Percentiles rank a stretch among this genome's conserved stretches.
phyloP scores from a whole-genome alignment of 192 early-diverging fungal genomes.

The Kappamyces sp. region DNA sequence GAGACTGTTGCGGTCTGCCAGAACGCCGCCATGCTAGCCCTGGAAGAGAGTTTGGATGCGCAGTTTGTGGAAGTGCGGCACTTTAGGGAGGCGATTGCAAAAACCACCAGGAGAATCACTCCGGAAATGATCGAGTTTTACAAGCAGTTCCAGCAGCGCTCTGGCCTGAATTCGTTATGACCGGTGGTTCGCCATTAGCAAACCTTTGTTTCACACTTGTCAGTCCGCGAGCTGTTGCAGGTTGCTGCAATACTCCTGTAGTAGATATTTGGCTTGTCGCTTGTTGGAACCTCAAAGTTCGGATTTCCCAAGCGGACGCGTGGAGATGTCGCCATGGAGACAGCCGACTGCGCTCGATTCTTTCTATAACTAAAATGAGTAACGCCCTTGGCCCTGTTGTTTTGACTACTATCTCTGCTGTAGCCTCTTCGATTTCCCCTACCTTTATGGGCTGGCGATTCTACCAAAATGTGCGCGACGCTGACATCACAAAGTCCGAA shows the following conservation, averaged over 20 bases:
- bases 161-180: conserved; percentile 37
- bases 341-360: neutral
- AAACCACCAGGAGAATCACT: conserved; percentile 73
- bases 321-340: neutral
- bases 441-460: neutral
- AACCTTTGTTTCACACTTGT: neutral
- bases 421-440: neutral
- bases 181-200: neutral
- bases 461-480: neutral
- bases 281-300: neutral
- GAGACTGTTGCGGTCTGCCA: conserved; percentile 90
- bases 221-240: neutral
- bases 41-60: conserved; percentile 67
- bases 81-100: conserved; percentile 56
- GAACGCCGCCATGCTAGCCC: conserved; percentile 86
- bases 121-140: conserved; percentile 90
- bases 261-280: no score
- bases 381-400: conserved; percentile 1
- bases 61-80: conserved; percentile 37
- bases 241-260: neutral
- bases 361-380: neutral
- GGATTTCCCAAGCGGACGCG: neutral
- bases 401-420: neutral
- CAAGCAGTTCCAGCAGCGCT: conserved; percentile 53
- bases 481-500: neutral